Evolutionary conservation across 2,329 filamentous ascomycete genomes (phyloP), one percentile per base, ranked within the genome.

Genomic region (Leptographium lundbergii): DNA sequence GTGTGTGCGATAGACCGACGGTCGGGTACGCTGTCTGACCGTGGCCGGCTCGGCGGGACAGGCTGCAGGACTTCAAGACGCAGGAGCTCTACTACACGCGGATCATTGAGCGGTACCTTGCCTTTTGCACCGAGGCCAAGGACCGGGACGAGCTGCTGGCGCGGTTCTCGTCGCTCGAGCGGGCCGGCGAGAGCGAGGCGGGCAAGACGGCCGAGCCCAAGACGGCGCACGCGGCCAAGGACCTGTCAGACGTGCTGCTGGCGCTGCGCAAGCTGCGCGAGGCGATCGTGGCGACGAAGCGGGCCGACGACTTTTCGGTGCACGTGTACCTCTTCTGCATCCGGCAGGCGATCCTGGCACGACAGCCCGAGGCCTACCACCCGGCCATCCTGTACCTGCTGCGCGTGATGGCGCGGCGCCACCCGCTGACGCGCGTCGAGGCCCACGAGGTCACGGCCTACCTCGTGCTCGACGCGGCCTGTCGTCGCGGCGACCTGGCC

Each of bases 191-290:
- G 32, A 34, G 32, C 32, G 6, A 6, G 9, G 32, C 32, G 32
- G 10, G 6, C 1, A 2, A 7, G 32, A 34, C 32, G 32, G 32
- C 32, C 32, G 32, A 10, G 32, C 32, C 6, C 6, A 13, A 62
- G 47, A 27, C 57, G 32, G 57, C 54, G 4, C 2, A 13, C 45
- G 29, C 59, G 13, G 36, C 81, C 14, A 81, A 82, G 64, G 84
- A 88, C 63, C 79, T 96, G 34, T 81, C 86, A 2, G 82, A 81
- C 24, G 84, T 97, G 57, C 78, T 96, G 58, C 81, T 88, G 66
- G 89, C 92, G 3, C 85, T 97, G 69, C 86, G 94, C 62, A 97
- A 96, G 71, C 81, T 99, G 36, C 85, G 94, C 59, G 94, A 99
- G 75, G 91, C 87, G 27, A 86, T 97, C 54, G 82, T 95, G 3